Percentiles rank a stretch among this genome's conserved stretches.
Evolutionary conservation across 345 rosid genomes (phyloP).

Genomic region (Balakata baccata): DNA sequence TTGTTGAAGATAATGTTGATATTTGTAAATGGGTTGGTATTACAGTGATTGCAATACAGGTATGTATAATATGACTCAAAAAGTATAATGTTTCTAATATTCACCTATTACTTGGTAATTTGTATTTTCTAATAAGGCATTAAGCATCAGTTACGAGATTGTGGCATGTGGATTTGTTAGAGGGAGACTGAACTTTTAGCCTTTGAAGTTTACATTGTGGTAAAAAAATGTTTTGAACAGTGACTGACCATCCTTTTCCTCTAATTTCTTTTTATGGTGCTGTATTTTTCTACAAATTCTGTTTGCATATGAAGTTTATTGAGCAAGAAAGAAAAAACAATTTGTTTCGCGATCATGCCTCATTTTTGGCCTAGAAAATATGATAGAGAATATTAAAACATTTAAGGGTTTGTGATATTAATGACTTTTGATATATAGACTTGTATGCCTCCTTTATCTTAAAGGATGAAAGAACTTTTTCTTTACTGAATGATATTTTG

Average conservation of each 20-base stretch:
- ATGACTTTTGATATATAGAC: not conserved
- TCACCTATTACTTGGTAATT: not conserved
- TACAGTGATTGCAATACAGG: conserved; percentile 65
- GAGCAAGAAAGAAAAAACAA: not conserved
- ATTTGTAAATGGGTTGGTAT: conserved; percentile 86
- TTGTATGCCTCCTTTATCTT: not conserved
- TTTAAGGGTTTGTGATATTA: not conserved
- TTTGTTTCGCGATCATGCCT: not conserved
- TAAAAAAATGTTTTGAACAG: not conserved
- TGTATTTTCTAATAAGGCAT: not conserved
- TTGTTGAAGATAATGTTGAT: conserved; percentile 62
- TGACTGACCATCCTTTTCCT: too few relatives aligned
- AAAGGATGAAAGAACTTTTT: not conserved
- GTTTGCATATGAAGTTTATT: not conserved
- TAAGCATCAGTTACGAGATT: not conserved
- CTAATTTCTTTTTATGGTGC: too few relatives aligned
- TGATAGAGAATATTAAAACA: not conserved
- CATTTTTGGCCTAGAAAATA: not conserved
- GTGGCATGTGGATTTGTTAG: not conserved
- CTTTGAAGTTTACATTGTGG: not conserved
- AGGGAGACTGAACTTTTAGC: not conserved
- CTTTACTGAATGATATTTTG: not conserved
- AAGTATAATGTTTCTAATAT: not conserved
- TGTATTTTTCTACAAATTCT: not conserved
- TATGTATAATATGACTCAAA: conserved; percentile 19